phyloP scores from a whole-genome alignment of 148 eudicot genomes.

The Nepenthes gracilis region DNA sequence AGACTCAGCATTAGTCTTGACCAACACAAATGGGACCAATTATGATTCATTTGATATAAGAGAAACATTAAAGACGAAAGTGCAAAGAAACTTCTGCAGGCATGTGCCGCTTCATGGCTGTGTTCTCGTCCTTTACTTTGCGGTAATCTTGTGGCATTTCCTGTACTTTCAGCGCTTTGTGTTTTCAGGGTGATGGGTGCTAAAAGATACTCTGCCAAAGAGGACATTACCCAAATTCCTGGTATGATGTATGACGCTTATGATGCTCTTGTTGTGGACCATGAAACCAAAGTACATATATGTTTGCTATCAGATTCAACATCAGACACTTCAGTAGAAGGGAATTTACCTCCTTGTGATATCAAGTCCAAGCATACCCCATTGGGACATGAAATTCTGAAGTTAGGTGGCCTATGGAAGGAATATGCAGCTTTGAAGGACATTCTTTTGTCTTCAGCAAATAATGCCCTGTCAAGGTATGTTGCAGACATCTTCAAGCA shows the following conservation, averaged over 20 bases:
- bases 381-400: constrained; percentile 20
- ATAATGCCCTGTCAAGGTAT: constrained; percentile 57
- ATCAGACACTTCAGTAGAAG: constrained; percentile 14
- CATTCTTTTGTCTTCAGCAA: constrained; percentile 41
- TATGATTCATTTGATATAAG: constrained; percentile 31
- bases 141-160: constrained; percentile 66
- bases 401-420: constrained; percentile 67
- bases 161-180: constrained; percentile 47
- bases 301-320: constrained; percentile 20
- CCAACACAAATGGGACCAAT: constrained; percentile 10
- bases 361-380: constrained; percentile 12
- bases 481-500: not conserved
- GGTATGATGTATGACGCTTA: constrained; percentile 13
- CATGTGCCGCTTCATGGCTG: constrained; percentile 45
- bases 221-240: constrained; percentile 11
- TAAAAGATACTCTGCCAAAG: constrained; percentile 18
- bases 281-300: constrained; percentile 45
- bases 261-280: constrained; percentile 39
- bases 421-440: constrained; percentile 58
- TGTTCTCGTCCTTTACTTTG: constrained; percentile 43
- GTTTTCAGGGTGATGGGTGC: constrained; percentile 51
- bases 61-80: constrained; percentile 46
- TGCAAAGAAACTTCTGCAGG: constrained; percentile 53
- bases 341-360: constrained; percentile 12
- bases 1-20: constrained; percentile 22